Conservation (phyloP, 176 grass and related monocot species). For the Oryza punctata region DNA sequence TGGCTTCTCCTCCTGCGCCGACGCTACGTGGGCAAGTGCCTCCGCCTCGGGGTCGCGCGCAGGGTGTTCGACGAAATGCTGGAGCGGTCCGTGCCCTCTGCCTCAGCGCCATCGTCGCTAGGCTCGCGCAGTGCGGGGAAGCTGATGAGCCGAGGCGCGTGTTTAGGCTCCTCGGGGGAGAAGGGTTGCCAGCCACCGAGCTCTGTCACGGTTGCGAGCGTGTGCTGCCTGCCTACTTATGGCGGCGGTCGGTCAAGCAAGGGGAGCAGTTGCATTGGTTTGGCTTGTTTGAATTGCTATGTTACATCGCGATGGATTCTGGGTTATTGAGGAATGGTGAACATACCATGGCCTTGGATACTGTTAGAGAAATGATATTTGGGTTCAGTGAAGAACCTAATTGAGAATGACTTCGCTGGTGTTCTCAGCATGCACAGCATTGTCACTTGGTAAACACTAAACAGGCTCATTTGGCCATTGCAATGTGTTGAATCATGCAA, state of each 20-base stretch:
- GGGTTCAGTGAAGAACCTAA: neutral
- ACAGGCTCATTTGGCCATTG: constrained; percentile 31
- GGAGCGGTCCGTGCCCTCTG: neutral
- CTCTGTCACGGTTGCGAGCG: constrained; percentile 38
- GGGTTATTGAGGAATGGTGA: constrained; percentile 22
- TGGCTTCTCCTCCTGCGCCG: neutral
- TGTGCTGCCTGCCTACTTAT: constrained; percentile 32
- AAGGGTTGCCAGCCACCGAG: neutral
- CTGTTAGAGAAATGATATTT: neutral
- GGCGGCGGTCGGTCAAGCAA: neutral
- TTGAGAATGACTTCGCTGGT: neutral
- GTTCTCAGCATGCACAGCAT: constrained; percentile 37
- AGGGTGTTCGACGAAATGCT: constrained; percentile 42
- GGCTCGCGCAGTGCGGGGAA: constrained; percentile 4
- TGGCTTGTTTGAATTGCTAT: constrained; percentile 18
- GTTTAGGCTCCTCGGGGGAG: neutral
- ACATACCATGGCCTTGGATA: constrained; percentile 29
- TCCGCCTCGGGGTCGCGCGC: neutral
- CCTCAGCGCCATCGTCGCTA: too few species aligned
- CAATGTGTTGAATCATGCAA: constrained; percentile 24
- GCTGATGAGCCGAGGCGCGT: neutral
- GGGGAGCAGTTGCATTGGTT: neutral
- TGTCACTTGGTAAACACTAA: constrained; percentile 43
- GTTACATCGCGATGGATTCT: constrained; percentile 55
- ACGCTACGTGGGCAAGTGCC: neutral